Percentiles rank a stretch among this genome's conserved stretches.
These are phyloP conservation scores for Wickerhamiella spandovensis DNA, from an alignment of 805 yeast species.

Conservation along the genomic window DNA sequence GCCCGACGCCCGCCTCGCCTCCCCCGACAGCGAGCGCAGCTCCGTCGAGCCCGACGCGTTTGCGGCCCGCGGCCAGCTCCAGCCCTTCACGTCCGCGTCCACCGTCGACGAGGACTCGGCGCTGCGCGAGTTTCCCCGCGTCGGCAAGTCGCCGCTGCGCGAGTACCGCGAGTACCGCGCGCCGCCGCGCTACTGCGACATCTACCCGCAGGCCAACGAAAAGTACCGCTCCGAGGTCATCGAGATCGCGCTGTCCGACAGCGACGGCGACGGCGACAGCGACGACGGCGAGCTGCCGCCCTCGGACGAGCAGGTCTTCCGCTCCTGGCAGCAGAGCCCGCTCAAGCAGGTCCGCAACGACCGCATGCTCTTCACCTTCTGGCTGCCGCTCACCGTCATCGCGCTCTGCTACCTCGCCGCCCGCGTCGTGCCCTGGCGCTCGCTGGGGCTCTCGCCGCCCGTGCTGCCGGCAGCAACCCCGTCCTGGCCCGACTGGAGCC, in stretches of 20 bases:
- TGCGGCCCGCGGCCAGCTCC: background rate
- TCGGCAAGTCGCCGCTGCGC: background rate
- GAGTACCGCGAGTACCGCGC: background rate
- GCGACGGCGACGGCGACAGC: constrained; percentile 15
- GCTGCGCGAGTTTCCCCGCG: background rate
- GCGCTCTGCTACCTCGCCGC: constrained; percentile 9
- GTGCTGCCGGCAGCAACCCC: background rate
- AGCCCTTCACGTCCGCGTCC: background rate
- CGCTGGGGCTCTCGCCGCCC: background rate
- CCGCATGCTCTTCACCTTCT: constrained; percentile 74
- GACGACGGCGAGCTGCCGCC: background rate
- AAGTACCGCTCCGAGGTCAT: constrained; percentile 10
- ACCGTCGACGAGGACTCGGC: background rate
- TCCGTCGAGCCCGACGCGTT: background rate
- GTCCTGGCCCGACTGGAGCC: background rate
- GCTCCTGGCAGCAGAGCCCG: constrained; percentile 27
- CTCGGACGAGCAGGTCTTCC: constrained; percentile 7
- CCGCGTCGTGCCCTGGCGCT: background rate
- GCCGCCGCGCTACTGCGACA: constrained; percentile 9
- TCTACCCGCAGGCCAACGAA: constrained; percentile 12
- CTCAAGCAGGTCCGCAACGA: constrained; percentile 48
- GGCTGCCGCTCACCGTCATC: constrained; percentile 64
- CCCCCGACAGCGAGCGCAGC: background rate
- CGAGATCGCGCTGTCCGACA: constrained; percentile 8
- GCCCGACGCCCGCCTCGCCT: background rate